Base-by-base conservation (phyloP, 2,329 filamentous ascomycete species). In the Trichophyton verrucosum region DNA sequence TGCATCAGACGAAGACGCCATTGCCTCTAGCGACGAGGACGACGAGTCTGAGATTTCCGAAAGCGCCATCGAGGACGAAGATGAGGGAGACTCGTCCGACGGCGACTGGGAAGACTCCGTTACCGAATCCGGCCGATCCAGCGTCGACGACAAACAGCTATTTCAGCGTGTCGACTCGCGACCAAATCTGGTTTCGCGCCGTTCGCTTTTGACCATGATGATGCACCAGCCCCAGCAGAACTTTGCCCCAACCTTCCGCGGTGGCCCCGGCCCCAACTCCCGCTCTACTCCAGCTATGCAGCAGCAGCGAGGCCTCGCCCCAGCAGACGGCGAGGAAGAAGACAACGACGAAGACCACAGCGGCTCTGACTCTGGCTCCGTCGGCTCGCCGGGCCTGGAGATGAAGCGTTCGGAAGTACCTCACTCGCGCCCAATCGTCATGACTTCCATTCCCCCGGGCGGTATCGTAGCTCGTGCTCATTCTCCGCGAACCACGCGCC, bases 111-210 rank as follows among this genome's bases (percentile, higher is more conserved):
- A 81, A 66, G 80, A 83, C 66, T 89, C 86, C 0, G 83, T 88
- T 22, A 88, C 88, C 64, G 89, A 95, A 67, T 94, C 88, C 70
- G 88, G 86, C 61, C 87, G 88, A 66, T 89, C 89, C 1, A 95
- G 89, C 71, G 81, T 91, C 58, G 88, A 94, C 64, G 87, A 94
- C 63, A 86, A 84, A 69, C 82, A 84, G 20, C 80, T 90, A 68
- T 99, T 99, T 81, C 86, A 91, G 73, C 87, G 94, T 7, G 91
- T 97, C 57, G 89, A 96, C 72, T 96, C 91, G 46, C 86, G 86
- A 72, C 84, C 86, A 6, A 89, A 96, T 69, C 80, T 97, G 27
- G 86, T 88, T 1, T 95, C 92, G 1, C 85, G 89, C 57, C 86
- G 88, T 58, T 97, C 92, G 1, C 82, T 97, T 46, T 86, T 99